Conservation (phyloP, 306 rosid genomes). For the Trifolium pratense region DNA sequence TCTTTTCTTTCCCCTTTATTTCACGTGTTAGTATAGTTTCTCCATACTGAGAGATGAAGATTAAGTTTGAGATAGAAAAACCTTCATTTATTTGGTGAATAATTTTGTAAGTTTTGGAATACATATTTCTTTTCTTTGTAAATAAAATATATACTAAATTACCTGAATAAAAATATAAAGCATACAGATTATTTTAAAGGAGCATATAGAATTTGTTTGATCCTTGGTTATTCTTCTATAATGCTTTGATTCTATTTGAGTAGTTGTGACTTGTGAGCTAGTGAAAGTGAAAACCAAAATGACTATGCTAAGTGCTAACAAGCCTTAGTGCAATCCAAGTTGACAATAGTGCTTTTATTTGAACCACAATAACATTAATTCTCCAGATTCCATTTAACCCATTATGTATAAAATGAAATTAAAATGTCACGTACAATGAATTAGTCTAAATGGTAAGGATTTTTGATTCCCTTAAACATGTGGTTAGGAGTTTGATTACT, state of each 20-base stretch:
- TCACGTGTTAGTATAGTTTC: conserved; percentile 29
- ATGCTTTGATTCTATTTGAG: not conserved
- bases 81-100: conserved; percentile 17
- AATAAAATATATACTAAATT: conserved; percentile 20
- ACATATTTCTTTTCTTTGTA: conserved; percentile 1
- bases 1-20: conserved; percentile 1
- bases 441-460: too few species aligned
- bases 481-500: too few species aligned
- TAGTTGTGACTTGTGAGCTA: not conserved
- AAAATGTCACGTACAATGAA: too few species aligned
- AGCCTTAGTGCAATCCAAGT: conserved; percentile 6
- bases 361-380: not conserved
- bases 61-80: conserved; percentile 26
- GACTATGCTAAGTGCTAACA: conserved; percentile 2
- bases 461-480: too few species aligned
- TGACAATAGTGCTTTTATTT: conserved; percentile 6
- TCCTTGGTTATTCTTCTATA: not conserved
- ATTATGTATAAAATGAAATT: not conserved
- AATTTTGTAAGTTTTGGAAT: conserved; percentile 16
- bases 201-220: not conserved
- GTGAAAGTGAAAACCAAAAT: not conserved
- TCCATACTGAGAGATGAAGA: conserved; percentile 20
- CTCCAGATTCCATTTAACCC: not conserved
- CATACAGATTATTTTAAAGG: not conserved
- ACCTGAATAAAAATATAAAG: not conserved